Evolutionary conservation across 768 basidiomycete genomes (phyloP).

Genomic region (Rhizopogon salebrosus): DNA sequence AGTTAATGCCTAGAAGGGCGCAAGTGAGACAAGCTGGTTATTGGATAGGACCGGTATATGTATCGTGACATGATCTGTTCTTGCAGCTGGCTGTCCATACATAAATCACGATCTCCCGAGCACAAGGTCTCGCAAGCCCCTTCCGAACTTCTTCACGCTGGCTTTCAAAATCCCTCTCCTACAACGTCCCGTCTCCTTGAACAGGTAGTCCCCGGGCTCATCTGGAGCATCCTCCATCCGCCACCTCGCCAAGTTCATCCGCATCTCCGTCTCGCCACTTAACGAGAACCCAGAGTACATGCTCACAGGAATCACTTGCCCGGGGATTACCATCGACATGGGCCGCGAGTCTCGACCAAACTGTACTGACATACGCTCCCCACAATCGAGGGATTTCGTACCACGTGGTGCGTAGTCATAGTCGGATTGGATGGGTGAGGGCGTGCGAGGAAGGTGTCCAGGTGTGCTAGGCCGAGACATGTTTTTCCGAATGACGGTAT

Average conservation of each 20-base stretch:
- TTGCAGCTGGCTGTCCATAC: not conserved
- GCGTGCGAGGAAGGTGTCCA: constrained; percentile 19
- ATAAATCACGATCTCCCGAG: constrained; percentile 19
- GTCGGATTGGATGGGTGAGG: constrained; percentile 21
- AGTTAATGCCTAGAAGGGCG: not conserved
- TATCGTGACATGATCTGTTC: not conserved
- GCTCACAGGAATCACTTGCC: constrained; percentile 13
- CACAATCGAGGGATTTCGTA: constrained; percentile 29
- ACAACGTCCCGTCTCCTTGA: constrained; percentile 20
- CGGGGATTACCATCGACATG: constrained; percentile 24
- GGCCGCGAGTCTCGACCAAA: constrained; percentile 17
- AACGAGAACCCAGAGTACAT: constrained; percentile 42
- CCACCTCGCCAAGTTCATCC: constrained; percentile 47
- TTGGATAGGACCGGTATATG: not conserved
- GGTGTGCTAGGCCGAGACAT: constrained; percentile 38
- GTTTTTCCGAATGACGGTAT: constrained; percentile 47
- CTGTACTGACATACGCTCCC: constrained; percentile 14
- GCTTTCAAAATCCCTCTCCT: constrained; percentile 17
- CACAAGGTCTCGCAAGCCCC: constrained; percentile 26
- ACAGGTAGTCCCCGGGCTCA: constrained; percentile 26
- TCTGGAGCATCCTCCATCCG: constrained; percentile 24
- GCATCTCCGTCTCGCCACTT: constrained; percentile 55
- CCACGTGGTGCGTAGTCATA: constrained; percentile 20
- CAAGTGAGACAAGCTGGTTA: not conserved
- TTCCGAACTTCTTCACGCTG: constrained; percentile 25